Percentiles rank a stretch among this genome's conserved stretches.
Conservation (phyloP, 306 rosid genomes). For the Hippophae rhamnoides region DNA sequence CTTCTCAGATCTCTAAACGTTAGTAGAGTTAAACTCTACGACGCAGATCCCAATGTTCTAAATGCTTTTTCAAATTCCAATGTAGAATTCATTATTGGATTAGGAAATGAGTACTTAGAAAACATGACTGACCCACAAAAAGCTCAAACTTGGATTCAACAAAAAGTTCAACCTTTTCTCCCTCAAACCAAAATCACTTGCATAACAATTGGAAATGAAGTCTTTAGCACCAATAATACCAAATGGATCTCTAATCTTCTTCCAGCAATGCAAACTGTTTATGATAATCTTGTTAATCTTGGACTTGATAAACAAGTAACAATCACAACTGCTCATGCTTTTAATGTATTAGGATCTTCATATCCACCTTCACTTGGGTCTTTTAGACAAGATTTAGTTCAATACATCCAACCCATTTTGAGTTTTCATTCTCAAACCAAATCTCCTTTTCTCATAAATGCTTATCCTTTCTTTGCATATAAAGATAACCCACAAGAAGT, state of each 20-base stretch:
- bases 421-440: conserved; percentile 45
- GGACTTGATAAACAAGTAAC: conserved; percentile 46
- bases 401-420: conserved; percentile 48
- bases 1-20: conserved; percentile 58
- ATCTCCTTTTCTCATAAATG: conserved; percentile 62
- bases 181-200: conserved; percentile 53
- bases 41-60: conserved; percentile 81
- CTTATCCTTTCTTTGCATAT: conserved; percentile 79
- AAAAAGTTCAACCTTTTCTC: conserved; percentile 40
- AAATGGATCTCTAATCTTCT: conserved; percentile 35
- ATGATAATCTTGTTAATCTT: conserved; percentile 44
- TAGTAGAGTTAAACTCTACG: conserved; percentile 70
- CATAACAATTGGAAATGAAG: conserved; percentile 72
- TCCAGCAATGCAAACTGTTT: conserved; percentile 62
- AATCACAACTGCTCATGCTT: conserved; percentile 66
- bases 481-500: conserved; percentile 50
- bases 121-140: conserved; percentile 42
- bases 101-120: conserved; percentile 53
- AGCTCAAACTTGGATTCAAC: conserved; percentile 67
- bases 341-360: conserved; percentile 36
- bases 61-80: conserved; percentile 49
- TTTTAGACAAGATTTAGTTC: conserved; percentile 41
- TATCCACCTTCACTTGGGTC: conserved; percentile 68
- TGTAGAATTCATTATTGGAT: conserved; percentile 60
- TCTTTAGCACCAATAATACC: conserved; percentile 37